These are phyloP conservation scores for Paracorniculantispora psalliotae DNA, from an alignment of 2,329 filamentous ascomycete species.

Conservation along the genomic window DNA sequence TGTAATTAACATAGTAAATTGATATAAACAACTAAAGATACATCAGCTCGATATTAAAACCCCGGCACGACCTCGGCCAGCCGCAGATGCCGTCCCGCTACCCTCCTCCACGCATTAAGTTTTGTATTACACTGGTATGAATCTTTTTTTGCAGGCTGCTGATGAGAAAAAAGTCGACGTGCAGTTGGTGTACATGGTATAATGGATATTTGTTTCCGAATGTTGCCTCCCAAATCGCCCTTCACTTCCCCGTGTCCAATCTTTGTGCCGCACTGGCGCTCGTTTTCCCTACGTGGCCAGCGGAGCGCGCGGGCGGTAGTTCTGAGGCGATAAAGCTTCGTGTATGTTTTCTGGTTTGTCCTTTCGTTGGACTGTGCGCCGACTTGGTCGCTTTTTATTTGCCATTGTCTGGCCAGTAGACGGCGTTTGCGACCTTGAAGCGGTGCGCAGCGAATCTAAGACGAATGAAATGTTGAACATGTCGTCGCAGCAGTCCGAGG, in stretches of 20 bases:
- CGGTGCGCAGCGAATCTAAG: neutral
- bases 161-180: slow-evolving; percentile 16
- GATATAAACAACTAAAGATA: slow-evolving; percentile 3
- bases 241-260: slow-evolving; percentile 8
- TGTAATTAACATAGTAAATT: neutral
- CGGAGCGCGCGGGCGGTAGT: neutral
- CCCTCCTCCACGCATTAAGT: neutral
- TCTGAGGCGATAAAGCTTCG: neutral
- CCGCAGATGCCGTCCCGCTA: neutral
- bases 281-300: neutral
- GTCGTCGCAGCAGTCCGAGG: neutral
- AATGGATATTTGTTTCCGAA: neutral
- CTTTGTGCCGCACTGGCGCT: neutral
- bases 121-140: slow-evolving; percentile 8
- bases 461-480: neutral
- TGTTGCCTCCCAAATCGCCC: neutral
- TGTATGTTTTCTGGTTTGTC: neutral
- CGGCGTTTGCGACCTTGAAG: neutral
- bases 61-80: slow-evolving; percentile 8
- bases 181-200: slow-evolving; percentile 13
- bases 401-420: neutral
- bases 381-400: neutral
- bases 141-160: slow-evolving; percentile 9
- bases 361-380: neutral
- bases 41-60: slow-evolving; percentile 10